phyloP scores from a whole-genome alignment of 2,329 filamentous ascomycete species.

The Truncatella angustata region DNA sequence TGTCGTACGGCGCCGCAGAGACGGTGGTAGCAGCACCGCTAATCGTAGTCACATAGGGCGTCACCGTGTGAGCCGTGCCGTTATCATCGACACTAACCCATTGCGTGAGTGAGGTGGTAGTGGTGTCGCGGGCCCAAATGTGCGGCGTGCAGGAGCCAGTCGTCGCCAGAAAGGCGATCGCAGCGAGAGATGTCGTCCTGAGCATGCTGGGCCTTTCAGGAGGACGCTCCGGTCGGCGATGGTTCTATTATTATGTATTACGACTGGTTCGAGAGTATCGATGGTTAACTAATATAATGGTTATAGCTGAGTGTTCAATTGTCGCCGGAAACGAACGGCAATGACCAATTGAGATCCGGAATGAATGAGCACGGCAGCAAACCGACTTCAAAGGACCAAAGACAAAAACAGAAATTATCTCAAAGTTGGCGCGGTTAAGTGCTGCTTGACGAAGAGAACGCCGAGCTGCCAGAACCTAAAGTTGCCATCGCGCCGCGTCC shows the following conservation, averaged over 20 bases:
- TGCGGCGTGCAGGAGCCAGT: slow-evolving; percentile 23
- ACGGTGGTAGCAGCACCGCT: slow-evolving; percentile 42
- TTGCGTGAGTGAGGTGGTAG: slow-evolving; percentile 39
- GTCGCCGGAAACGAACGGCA: no score
- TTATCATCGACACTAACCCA: slow-evolving; percentile 53
- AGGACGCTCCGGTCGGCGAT: background rate
- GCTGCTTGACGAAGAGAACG: no score
- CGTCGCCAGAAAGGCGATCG: slow-evolving; percentile 22
- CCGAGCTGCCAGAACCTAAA: no score
- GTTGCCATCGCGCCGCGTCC: no score
- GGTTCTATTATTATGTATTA: background rate
- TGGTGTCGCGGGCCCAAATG: slow-evolving; percentile 17
- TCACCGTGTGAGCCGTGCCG: slow-evolving; percentile 46
- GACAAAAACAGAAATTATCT: no score
- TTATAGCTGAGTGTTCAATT: no score
- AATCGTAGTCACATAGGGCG: slow-evolving; percentile 46
- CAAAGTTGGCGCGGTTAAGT: no score
- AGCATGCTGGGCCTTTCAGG: slow-evolving; percentile 22
- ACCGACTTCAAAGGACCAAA: no score
- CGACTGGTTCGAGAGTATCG: no score
- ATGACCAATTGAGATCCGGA: no score
- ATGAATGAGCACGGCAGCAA: no score
- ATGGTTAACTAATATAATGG: no score
- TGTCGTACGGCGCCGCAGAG: slow-evolving; percentile 39
- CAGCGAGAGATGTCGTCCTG: slow-evolving; percentile 16